These are phyloP conservation scores for Irpex lacteus DNA, from an alignment of 1,284 basidiomycete species.

Conservation along the genomic window DNA sequence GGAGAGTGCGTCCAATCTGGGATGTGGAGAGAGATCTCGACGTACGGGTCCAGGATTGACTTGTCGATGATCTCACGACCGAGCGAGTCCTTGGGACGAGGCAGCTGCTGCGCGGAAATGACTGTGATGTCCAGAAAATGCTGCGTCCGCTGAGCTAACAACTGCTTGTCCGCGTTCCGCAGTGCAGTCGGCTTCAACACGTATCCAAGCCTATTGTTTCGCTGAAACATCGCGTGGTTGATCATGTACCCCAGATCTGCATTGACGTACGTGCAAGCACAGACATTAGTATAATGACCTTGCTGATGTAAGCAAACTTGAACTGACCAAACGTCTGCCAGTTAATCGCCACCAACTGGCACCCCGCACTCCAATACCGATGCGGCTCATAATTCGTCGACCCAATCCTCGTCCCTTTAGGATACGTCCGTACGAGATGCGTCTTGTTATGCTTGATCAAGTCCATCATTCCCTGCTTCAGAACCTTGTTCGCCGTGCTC, in stretches of 20 bases:
- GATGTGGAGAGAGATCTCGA: conserved; percentile 76
- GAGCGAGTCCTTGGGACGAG: conserved; percentile 64
- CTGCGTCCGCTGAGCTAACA: conserved; percentile 50
- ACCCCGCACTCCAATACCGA: conserved; percentile 87
- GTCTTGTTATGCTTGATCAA: conserved; percentile 87
- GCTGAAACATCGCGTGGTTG: conserved; percentile 93
- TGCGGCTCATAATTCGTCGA: conserved; percentile 92
- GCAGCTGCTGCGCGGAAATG: conserved; percentile 93
- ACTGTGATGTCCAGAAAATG: conserved; percentile 73
- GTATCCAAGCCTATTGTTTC: conserved; percentile 85
- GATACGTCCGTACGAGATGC: conserved; percentile 90
- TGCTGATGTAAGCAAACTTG: background rate
- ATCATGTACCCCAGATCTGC: conserved; percentile 85
- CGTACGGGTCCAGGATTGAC: conserved; percentile 67
- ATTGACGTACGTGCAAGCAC: background rate
- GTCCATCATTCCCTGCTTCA: conserved; percentile 62
- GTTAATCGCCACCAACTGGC: conserved; percentile 95
- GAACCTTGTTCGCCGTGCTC: conserved; percentile 67
- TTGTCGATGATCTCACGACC: conserved; percentile 64
- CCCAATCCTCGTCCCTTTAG: conserved; percentile 78
- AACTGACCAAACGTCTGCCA: conserved; percentile 92
- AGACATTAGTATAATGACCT: background rate
- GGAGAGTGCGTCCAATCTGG: conserved; percentile 63
- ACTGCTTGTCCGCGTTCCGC: conserved; percentile 62
- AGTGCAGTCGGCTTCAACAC: conserved; percentile 88